Evolutionary conservation across 2,329 filamentous ascomycete genomes (phyloP), one percentile per base, ranked within the genome.

Genomic region (Aureobasidium pullulans): DNA sequence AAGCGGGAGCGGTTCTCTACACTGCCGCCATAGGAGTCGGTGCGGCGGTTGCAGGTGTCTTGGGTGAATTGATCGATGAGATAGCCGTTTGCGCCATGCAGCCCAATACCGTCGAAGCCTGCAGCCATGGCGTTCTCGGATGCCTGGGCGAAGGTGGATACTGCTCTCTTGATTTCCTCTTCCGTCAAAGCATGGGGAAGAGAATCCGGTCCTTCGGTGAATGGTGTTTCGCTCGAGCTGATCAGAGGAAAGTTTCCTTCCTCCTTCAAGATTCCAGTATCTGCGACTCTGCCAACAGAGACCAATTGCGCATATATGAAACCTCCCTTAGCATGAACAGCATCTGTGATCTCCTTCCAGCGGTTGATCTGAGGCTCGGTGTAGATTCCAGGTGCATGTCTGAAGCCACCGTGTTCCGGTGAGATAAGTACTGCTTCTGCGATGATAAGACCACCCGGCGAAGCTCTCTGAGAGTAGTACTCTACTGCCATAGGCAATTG

Each of bases 1-100:
- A 84, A 78, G n/a, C 80, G 68, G 50, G 76, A 65, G 61, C 83
- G 73, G 62, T 81, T 79, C 71, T 76, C 75, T 6, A 79, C 66
- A 40, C 71, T 76, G 7, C 78, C 79, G 6, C 71, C 79, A 72
- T 72, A 80, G 53, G 48, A 64, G 61, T 81, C 79, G 1, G 72
- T 81, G 2, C 83, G 76, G 46, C 74, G 73, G 70, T 86, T 86
- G 65, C 74, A 72, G 6, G 71, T 77, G 60, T 80, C 78, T 63
- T 83, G 85, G 13, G 87, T 73, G 69, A 90, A 90, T 64, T 86
- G 79, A 60, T 81, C 79, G 8, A 87, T 69, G 1, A 90, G 75
- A 66, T 89, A 90, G 11, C 68, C 68, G 57, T 70, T 71, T 5
- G 67, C 71, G 42, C 69, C 76, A 62, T 78, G 75, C 15, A 79